Base-by-base conservation (phyloP, 108 stramenopile genomes). In the Skeletonema menzelii region DNA sequence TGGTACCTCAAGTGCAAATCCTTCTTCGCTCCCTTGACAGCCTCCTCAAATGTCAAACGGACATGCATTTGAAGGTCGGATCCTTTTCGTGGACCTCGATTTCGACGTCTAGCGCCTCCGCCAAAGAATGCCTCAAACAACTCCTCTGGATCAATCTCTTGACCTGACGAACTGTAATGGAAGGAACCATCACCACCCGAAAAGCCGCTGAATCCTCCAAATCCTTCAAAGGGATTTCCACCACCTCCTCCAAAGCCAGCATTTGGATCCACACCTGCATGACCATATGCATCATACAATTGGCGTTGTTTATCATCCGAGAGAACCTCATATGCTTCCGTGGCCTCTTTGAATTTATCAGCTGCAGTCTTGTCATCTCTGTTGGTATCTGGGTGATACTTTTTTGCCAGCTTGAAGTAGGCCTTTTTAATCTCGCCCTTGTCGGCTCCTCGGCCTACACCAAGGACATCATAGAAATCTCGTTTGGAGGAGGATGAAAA, bases 391-490 rank as follows among this genome's bases (percentile, higher is more conserved):
- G 97, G 97, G 71, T 98, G 98, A 62, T 86, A 91, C 70, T 97
- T 93, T 63, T 93, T 66, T 19, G 98, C 97, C 56, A 94, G 62
- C 49, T 90, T 38, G 65, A 93, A 94, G 70, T 99, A 99, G 1
- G 91, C 92, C 87, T 94, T 94, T 91, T 85, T 93, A 57, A 95
- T 92, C 59, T 85, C 88, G 19, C 67, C 92, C 83, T 97, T 96
- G 62, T 90, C 85, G 5, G 97, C 91, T 7, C 79, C 70, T 59
- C 67, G 78, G 15, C 79, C 44, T 19, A 99, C 94, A 35, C 96
- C 95, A 44, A 99, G 75, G 1, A 97, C 91, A 1, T 98, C 93
- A 70, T 99, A 99, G 79, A 95, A 97, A 65, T 99, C 98, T 49
- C 90, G 74, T 70, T 99, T 98, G 17, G 75, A 46, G 10, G 65